Base-by-base conservation (phyloP, 768 basidiomycete genomes). In the Trichaptum fuscoviolaceum region DNA sequence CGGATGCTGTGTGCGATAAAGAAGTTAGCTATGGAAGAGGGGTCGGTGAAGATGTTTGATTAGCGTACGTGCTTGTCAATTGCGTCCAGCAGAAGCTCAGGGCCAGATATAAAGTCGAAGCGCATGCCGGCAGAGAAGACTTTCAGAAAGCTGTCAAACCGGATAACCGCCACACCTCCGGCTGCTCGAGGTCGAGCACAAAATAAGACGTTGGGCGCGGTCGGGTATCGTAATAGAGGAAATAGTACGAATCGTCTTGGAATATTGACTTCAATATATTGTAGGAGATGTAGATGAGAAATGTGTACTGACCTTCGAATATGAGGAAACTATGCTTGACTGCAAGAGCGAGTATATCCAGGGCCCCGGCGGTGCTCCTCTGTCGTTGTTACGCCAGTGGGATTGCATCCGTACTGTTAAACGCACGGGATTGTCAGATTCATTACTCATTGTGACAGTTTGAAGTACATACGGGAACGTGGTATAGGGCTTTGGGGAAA, bases 111-210 rank as follows among this genome's bases (percentile, higher is more conserved):
- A 72, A 91, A 95, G 8, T 93, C 95, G 67, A 95, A 81, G 23
- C 92, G 86, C 72, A 93, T 85, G 15, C 92, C 91, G 24, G 87
- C 83, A n/a, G 87, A 88, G 25, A 89, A 81, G 58, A 96, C 80
- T 79, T 97, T 97, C 64, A 91, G 93, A 64, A 96, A 81, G 73
- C 91, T 93, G 74, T 97, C 95, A 74, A 96, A 94, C 57, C 95
- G 86, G 25, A 96, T 70, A 52, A 96, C 17, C 89, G 85, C 3
- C 95, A 95, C 25, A 85, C 83, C 70, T 87, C 84, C 20, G 83
- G 81, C 69, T 85, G 83, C 63, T 86, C 82, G 17, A 79, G 81
- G 75, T 97, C 95, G 42, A 96, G 82, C 57, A 84, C 81, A 72
- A 96, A 95, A 76, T 95, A 96, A 0, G 89, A 92, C 0, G 89